Percentiles rank a stretch among this genome's conserved stretches.
phyloP scores from a whole-genome alignment of 805 yeast genomes.

The Cyberlindnera sargentensis region DNA sequence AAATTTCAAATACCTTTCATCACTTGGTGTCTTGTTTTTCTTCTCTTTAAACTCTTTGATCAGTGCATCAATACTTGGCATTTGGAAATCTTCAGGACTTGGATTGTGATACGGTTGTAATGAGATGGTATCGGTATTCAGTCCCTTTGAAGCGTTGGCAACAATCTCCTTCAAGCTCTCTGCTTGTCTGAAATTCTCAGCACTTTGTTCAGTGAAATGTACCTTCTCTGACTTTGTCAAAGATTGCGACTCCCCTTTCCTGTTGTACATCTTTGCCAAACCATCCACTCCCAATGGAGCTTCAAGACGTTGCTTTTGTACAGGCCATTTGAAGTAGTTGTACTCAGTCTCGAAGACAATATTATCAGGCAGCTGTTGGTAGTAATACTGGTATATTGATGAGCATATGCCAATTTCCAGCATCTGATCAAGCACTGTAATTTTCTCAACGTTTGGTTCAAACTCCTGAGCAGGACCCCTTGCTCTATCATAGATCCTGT shows the following conservation, averaged over 20 bases:
- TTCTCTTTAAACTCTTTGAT: slow-evolving; percentile 8
- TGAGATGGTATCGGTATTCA: neutral
- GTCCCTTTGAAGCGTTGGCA: neutral
- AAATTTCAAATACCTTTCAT: neutral
- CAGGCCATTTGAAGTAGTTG: slow-evolving; percentile 23
- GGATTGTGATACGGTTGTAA: slow-evolving; percentile 11
- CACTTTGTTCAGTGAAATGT: too few relatives aligned
- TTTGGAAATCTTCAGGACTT: slow-evolving; percentile 11
- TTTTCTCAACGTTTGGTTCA: slow-evolving; percentile 10
- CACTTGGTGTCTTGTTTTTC: slow-evolving; percentile 7
- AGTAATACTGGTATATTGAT: slow-evolving; percentile 19
- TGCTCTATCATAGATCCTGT: slow-evolving; percentile 11
- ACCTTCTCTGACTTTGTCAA: slow-evolving; percentile 5
- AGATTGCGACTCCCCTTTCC: neutral
- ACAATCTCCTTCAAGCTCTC: too few relatives aligned
- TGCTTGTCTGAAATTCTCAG: too few relatives aligned
- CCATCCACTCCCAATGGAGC: slow-evolving; percentile 19
- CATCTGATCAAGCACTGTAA: slow-evolving; percentile 19
- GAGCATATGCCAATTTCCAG: slow-evolving; percentile 24
- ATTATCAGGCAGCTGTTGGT: slow-evolving; percentile 23
- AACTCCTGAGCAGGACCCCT: slow-evolving; percentile 23
- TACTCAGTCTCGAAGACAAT: slow-evolving; percentile 22
- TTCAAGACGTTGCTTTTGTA: slow-evolving; percentile 13
- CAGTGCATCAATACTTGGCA: slow-evolving; percentile 14
- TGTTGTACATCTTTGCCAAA: slow-evolving; percentile 11